These are phyloP conservation scores for Saprolegnia diclina DNA, from an alignment of 352 stramenopile genomes.

Conservation along the genomic window DNA sequence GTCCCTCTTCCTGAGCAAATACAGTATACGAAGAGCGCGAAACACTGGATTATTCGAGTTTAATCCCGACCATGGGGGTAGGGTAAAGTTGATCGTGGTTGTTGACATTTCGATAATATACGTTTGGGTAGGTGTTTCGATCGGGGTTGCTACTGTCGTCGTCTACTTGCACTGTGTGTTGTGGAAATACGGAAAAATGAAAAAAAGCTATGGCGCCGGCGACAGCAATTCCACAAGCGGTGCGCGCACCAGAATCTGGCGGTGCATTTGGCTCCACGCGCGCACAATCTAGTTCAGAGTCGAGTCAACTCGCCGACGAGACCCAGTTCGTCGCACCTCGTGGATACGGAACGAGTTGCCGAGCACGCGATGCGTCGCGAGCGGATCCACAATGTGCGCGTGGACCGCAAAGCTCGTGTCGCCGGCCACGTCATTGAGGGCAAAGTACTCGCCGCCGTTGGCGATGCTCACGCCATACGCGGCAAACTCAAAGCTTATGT, in stretches of 20 bases:
- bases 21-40: too few relatives aligned
- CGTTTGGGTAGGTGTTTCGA: too few relatives aligned
- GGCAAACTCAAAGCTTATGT: conserved; percentile 80
- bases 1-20: too few relatives aligned
- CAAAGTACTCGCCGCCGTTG: conserved; percentile 59
- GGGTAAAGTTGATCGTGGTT: too few relatives aligned
- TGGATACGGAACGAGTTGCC: conserved; percentile 80
- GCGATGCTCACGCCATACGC: conserved; percentile 51
- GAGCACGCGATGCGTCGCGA: conserved; percentile 57
- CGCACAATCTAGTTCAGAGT: conserved; percentile 9
- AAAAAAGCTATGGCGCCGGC: neutral
- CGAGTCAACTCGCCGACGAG: neutral
- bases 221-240: neutral
- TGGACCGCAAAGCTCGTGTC: conserved; percentile 41
- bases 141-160: too few relatives aligned
- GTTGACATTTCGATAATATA: too few relatives aligned
- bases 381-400: conserved; percentile 69
- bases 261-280: conserved; percentile 2
- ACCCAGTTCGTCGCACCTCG: conserved; percentile 35
- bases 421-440: conserved; percentile 44
- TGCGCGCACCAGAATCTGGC: conserved; percentile 1
- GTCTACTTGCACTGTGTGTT: too few relatives aligned
- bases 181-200: too few relatives aligned
- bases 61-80: too few relatives aligned
- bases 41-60: too few relatives aligned